Evolutionary conservation across 768 basidiomycete species (phyloP).

Genomic region (Phaeolepiota aurea): DNA sequence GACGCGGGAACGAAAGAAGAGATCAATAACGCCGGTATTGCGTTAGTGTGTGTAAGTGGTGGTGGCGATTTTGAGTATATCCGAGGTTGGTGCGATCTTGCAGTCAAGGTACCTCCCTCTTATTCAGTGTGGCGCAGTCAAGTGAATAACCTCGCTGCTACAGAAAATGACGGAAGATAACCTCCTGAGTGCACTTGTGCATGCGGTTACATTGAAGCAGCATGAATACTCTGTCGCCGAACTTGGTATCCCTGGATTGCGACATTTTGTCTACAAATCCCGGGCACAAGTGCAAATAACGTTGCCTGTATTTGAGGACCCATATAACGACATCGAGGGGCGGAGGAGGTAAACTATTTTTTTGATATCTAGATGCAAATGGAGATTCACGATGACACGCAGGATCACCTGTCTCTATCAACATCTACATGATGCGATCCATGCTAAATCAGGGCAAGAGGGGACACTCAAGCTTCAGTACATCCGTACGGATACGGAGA

Average conservation of each 20-base stretch:
- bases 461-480: conserved; percentile 81
- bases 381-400: not conserved
- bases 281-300: conserved; percentile 86
- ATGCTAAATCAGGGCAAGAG: conserved; percentile 81
- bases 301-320: conserved; percentile 76
- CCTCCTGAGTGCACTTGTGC: conserved; percentile 39
- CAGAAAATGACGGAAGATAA: conserved; percentile 65
- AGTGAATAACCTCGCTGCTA: too few species aligned
- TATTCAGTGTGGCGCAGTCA: conserved; percentile 1
- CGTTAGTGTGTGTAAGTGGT: conserved; percentile 74
- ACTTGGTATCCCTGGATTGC: conserved; percentile 80
- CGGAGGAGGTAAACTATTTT: conserved; percentile 58
- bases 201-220: conserved; percentile 35
- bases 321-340: conserved; percentile 59
- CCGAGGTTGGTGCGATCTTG: conserved; percentile 63
- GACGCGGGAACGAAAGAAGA: too few species aligned
- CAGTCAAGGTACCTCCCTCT: conserved; percentile 40
- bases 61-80: conserved; percentile 84
- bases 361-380: not conserved
- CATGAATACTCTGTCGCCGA: conserved; percentile 67
- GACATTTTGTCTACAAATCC: conserved; percentile 95
- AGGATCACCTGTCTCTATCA: conserved; percentile 88
- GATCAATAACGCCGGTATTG: conserved; percentile 36
- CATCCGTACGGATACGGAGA: conserved; percentile 77
- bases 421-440: conserved; percentile 78